A percentile compares a stretch with the other conserved stretches of the same genome.
Evolutionary conservation across 176 grass and related monocot genomes (phyloP).

Genomic region (Bromus sterilis): DNA sequence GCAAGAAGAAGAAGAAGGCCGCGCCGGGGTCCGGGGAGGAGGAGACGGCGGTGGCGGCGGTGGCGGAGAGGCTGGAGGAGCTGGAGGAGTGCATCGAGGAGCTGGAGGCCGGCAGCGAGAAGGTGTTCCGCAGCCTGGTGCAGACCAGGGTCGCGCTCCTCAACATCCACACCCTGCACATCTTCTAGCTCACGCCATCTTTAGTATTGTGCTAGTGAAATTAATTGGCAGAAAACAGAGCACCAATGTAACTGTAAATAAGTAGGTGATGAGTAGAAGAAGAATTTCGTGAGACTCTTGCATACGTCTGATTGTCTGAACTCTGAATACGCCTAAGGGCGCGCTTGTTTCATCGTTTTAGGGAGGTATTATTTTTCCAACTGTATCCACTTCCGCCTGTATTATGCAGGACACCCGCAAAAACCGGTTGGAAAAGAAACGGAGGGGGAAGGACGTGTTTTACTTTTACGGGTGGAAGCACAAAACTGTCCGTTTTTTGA

Average conservation of each 20-base stretch:
- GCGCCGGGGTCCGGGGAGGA: neutral
- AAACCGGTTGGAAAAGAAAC: too few relatives aligned
- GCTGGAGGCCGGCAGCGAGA: constrained; percentile 50
- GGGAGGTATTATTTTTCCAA: too few relatives aligned
- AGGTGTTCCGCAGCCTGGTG: constrained; percentile 63
- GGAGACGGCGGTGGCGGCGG: constrained; percentile 22
- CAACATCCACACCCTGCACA: constrained; percentile 57
- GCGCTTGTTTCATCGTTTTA: too few relatives aligned
- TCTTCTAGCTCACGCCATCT: constrained; percentile 33
- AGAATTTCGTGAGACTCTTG: neutral
- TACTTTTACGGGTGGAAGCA: too few relatives aligned
- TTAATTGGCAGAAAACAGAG: neutral
- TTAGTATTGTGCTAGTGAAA: neutral
- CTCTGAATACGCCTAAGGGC: too few relatives aligned
- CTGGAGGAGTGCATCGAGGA: constrained; percentile 48
- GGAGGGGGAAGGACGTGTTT: too few relatives aligned
- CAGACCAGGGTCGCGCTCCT: constrained; percentile 65
- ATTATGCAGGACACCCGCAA: too few relatives aligned
- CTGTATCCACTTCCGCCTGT: too few relatives aligned
- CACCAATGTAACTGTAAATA: neutral
- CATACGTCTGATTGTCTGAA: neutral
- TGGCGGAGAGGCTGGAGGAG: constrained; percentile 54
- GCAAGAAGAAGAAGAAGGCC: constrained; percentile 15
- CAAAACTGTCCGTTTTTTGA: too few relatives aligned
- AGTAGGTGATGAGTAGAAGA: neutral